Evolutionary conservation across 2,329 filamentous ascomycete genomes (phyloP).

Genomic region (Ceratocystiopsis brevicomis): DNA sequence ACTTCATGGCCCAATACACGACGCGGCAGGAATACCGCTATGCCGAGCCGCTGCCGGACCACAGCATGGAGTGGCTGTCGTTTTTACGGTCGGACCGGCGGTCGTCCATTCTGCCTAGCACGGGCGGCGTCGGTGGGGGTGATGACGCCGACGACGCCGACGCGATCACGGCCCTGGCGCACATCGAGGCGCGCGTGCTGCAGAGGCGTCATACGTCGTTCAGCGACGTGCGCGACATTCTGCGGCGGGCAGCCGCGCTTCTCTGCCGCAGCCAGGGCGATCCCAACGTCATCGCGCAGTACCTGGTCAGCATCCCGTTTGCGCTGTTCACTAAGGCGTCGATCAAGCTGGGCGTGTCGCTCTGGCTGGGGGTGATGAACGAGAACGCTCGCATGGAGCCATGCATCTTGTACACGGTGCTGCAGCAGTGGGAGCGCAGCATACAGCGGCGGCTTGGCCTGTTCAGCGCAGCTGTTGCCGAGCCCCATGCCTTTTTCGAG

Average conservation of each 20-base stretch:
- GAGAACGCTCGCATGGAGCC: constrained; percentile 82
- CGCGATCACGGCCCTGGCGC: constrained; percentile 46
- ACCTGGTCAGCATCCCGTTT: constrained; percentile 86
- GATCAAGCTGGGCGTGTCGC: constrained; percentile 82
- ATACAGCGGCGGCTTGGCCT: constrained; percentile 61
- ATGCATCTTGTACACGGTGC: constrained; percentile 68
- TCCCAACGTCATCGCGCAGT: constrained; percentile 62
- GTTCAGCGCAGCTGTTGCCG: constrained; percentile 55
- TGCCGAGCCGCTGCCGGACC: constrained; percentile 53
- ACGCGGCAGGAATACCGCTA: constrained; percentile 91
- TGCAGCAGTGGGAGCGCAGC: constrained; percentile 76
- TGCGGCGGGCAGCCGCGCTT: constrained; percentile 69
- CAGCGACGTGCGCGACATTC: constrained; percentile 57
- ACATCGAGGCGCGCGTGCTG: constrained; percentile 52
- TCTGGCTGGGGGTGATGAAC: constrained; percentile 94
- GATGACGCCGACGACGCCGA: constrained; percentile 23
- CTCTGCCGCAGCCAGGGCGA: constrained; percentile 54
- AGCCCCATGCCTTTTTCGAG: constrained; percentile 74
- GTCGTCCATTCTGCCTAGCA: constrained; percentile 28
- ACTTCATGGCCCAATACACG: constrained; percentile 93
- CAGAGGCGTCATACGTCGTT: constrained; percentile 52
- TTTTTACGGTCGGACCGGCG: constrained; percentile 36
- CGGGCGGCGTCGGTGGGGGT: too few species aligned
- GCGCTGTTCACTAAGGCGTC: constrained; percentile 84
- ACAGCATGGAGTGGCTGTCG: constrained; percentile 45